Evolutionary conservation across 495 filamentous ascomycete genomes (phyloP).

Genomic region (Penicillium silybi): DNA sequence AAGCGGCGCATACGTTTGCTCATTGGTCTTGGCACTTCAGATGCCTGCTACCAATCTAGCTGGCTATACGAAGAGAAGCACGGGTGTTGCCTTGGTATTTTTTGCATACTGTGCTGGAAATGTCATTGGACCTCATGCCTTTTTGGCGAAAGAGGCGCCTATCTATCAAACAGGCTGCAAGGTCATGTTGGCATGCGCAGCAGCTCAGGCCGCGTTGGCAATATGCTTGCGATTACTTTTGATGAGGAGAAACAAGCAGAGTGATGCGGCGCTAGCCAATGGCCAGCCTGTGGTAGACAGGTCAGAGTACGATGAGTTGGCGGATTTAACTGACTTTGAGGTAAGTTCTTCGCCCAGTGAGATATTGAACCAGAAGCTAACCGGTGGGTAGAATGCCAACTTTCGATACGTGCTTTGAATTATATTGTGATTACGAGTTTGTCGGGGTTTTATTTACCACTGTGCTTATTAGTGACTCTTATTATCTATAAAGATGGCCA

Average conservation of each 20-base stretch:
- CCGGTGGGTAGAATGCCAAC: constrained; percentile 9
- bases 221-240: constrained; percentile 15
- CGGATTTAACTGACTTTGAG: constrained; percentile 25
- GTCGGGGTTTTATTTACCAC: background rate
- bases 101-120: constrained; percentile 37
- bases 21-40: constrained; percentile 36
- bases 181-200: constrained; percentile 26
- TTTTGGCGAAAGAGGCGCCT: constrained; percentile 30
- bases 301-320: constrained; percentile 5
- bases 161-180: constrained; percentile 34
- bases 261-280: constrained; percentile 10
- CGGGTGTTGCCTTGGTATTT: constrained; percentile 36
- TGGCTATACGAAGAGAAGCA: constrained; percentile 42
- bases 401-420: constrained; percentile 23
- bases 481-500: background rate
- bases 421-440: background rate
- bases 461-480: background rate
- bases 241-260: constrained; percentile 11
- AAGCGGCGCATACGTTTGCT: constrained; percentile 35
- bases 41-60: constrained; percentile 40
- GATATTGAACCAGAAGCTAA: background rate
- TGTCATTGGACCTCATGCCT: constrained; percentile 35
- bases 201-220: constrained; percentile 13
- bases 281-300: background rate
- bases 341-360: constrained; percentile 1